Evolutionary conservation across 2,329 filamentous ascomycete species (phyloP), one percentile per base, ranked within the genome.

Genomic region (Aureobasidium uvarum): DNA sequence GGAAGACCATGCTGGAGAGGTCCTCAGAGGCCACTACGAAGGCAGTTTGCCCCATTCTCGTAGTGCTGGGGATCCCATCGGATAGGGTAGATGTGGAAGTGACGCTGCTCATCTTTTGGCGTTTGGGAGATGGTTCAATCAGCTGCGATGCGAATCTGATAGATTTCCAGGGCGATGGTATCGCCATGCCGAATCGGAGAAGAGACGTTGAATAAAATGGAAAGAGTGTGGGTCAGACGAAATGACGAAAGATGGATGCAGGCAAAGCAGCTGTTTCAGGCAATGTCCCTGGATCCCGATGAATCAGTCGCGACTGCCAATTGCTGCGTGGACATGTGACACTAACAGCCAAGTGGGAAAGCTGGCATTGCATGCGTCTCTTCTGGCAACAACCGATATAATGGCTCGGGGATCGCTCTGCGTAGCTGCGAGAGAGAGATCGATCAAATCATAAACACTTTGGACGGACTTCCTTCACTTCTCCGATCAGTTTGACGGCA

Each of bases 1-100:
- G 41, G 8, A 60, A 60, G 2, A 60, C 16, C 41, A 60, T 60
- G 41, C 56, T 60, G 18, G 41, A 33, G n/a, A 60, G 43, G 16
- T 60, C 56, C 5, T 60, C 56, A 5, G 39, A 36, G 3, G 28
- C 18, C 2, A 60, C 38, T 14, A 8, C 36, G 43, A 18, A 45
- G 14, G 23, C 14, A 13, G 16, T 18, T 1, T 23, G 41, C 3
- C 14, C 31, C 5, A 13, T 13, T 2, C 7, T 23, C 3, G 28
- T 1, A 14, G 18, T 1, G 18, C 1, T 23, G 6, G 28, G 13
- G n/a, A 11, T 18, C 3, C 23, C 41, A 14, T 20, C 5, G 3
- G 31, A 4, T 11, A 48, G 41, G 3, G 41, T 60, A 8, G 43
- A 60, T 5, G n/a, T n/a, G 13, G 56, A 60, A 3, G 56, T 48